Conservation (phyloP, 495 filamentous ascomycete species). For the Penicillium steckii region DNA sequence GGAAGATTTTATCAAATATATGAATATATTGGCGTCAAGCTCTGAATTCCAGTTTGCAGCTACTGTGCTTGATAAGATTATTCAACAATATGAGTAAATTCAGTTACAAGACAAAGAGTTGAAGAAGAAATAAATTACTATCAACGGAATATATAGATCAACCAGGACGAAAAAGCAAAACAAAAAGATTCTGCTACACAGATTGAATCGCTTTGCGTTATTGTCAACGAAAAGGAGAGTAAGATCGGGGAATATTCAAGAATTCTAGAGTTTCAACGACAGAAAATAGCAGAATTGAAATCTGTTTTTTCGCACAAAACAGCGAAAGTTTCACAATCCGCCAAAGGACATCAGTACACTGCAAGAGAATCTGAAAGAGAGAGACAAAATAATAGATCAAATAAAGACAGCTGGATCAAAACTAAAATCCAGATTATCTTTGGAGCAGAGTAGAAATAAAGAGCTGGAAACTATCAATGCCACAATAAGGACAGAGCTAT, state of each 20-base stretch:
- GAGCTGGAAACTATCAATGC: slow-evolving; percentile 10
- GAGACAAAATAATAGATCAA: slow-evolving; percentile 16
- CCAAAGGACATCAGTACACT: slow-evolving; percentile 13
- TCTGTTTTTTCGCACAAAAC: slow-evolving; percentile 2
- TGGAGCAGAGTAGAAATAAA: slow-evolving; percentile 8
- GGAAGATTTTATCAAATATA: slow-evolving; percentile 7
- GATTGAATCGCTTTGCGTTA: slow-evolving; percentile 6
- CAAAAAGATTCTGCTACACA: slow-evolving; percentile 4
- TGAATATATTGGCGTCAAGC: slow-evolving; percentile 9
- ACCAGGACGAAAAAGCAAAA: slow-evolving; percentile 11
- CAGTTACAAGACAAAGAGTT: slow-evolving; percentile 11
- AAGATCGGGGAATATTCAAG: slow-evolving; percentile 7
- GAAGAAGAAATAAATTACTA: slow-evolving; percentile 10
- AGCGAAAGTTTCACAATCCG: slow-evolving; percentile 10
- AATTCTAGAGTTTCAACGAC: neutral
- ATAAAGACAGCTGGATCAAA: slow-evolving; percentile 16
- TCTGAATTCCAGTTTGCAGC: slow-evolving; percentile 8
- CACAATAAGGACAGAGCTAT: slow-evolving; percentile 7
- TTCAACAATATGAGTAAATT: slow-evolving; percentile 5
- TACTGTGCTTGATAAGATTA: slow-evolving; percentile 2
- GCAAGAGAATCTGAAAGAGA: slow-evolving; percentile 13
- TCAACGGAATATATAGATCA: slow-evolving; percentile 6
- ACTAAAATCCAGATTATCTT: slow-evolving; percentile 7
- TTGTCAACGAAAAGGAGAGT: slow-evolving; percentile 8
- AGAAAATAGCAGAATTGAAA: slow-evolving; percentile 3